phyloP scores from a whole-genome alignment of 2,329 filamentous ascomycete species.

The Ceratocystis ficicola region DNA sequence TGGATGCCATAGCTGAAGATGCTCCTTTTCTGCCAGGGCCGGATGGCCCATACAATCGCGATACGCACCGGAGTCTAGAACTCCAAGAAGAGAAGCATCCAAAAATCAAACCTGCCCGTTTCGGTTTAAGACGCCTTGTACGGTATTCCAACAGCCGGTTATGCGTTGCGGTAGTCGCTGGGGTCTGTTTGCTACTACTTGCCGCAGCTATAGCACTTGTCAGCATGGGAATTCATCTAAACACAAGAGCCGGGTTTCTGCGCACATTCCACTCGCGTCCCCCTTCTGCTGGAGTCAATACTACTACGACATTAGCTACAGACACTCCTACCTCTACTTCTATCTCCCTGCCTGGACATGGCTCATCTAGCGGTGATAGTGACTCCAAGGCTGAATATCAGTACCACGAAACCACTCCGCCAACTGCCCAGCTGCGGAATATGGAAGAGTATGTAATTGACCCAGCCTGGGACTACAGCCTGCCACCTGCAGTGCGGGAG shows the following conservation, averaged over 20 bases:
- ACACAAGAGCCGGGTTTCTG: background rate
- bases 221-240: background rate
- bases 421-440: constrained; percentile 27
- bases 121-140: background rate
- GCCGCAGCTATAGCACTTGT: background rate
- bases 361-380: background rate
- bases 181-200: background rate
- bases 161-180: background rate
- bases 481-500: constrained; percentile 39
- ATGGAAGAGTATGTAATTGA: constrained; percentile 45
- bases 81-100: background rate
- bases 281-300: background rate
- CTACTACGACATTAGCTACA: background rate
- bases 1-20: background rate
- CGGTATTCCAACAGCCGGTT: background rate
- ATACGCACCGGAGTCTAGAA: background rate
- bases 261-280: background rate
- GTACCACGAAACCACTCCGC: background rate
- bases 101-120: background rate
- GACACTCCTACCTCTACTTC: background rate
- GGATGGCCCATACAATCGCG: background rate
- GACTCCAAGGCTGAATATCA: background rate
- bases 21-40: background rate
- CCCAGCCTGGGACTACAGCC: constrained; percentile 42
- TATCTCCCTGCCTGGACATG: background rate